Evolutionary conservation across 1,139 yeast genomes (phyloP).

Genomic region (Meyerozyma sp.): DNA sequence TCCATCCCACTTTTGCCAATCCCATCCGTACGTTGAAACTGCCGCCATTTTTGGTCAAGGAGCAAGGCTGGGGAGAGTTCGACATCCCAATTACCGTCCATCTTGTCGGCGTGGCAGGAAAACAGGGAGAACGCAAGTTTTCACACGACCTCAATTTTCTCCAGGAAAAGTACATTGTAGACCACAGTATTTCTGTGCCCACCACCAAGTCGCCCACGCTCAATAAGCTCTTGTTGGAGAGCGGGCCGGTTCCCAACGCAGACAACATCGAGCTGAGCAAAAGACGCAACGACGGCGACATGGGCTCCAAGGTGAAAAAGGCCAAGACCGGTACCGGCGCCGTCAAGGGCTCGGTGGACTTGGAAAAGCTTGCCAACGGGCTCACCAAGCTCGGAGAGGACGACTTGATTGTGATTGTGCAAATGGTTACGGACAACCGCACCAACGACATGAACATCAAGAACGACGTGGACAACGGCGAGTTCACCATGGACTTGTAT

Average conservation of each 20-base stretch:
- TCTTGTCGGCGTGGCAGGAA: conserved; percentile 59
- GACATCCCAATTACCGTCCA: conserved; percentile 79
- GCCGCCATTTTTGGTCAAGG: conserved; percentile 86
- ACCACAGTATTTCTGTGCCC: conserved; percentile 74
- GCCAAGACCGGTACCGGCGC: conserved; percentile 50
- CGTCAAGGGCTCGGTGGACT: conserved; percentile 69
- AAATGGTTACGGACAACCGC: conserved; percentile 95
- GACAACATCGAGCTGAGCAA: conserved; percentile 12
- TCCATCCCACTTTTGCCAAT: conserved; percentile 92
- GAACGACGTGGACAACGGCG: conserved; percentile 95
- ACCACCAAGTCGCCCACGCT: conserved; percentile 60
- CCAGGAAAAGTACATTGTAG: conserved; percentile 70
- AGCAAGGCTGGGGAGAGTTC: conserved; percentile 98
- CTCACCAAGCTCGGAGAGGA: conserved; percentile 86
- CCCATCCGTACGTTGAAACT: conserved; percentile 79
- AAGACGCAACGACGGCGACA: conserved; percentile 16
- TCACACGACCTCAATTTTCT: conserved; percentile 86
- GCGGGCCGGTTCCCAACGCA: conserved; percentile 68
- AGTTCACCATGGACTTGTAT: conserved; percentile 92
- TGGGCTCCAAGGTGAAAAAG: conserved; percentile 51
- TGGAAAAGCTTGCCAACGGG: conserved; percentile 87
- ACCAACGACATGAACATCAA: conserved; percentile 95
- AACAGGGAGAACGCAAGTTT: conserved; percentile 81
- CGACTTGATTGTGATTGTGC: conserved; percentile 89
- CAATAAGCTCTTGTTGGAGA: conserved; percentile 67